Base-by-base conservation (phyloP, 345 rosid species). In the Linum usitatissimum region DNA sequence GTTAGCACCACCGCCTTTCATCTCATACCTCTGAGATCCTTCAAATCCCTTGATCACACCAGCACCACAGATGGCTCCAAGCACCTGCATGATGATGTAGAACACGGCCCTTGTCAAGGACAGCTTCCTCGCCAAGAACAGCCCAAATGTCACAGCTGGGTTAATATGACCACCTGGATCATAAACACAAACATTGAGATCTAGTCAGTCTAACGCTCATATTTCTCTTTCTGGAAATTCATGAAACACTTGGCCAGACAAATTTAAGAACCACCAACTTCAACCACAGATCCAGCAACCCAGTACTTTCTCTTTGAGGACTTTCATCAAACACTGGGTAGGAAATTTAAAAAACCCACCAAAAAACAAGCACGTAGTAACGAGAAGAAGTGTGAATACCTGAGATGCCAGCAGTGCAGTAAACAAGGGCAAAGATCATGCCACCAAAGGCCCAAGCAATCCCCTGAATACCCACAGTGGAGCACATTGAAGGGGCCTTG, bases 111-210 rank as follows among this genome's bases (percentile, higher is more conserved):
- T 45, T 45, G 51, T 45, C 51, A 45, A 45, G 51, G 51, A 45
- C 51, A 45, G 51, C 51, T 45, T 45, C 51, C 51, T 45, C 51
- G 51, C 51, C 51, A 45, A 45, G 51, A 45, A 45, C 51, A 45
- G 51, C 51, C 51, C 51, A 45, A 45, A 45, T 4, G 51, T 45
- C 51, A 45, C 51, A 0, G 51, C 51, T 45, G 51, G 51, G 51
- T 45, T 45, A 15, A 45, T 45, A 13, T 45, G 51, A 10, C 51
- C 51, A 45, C 51, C 51, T 45, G 51, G 15, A 15, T 7, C 17
- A n/a, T n/a, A 10, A 10, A 6, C 28, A 7, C 14, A 45, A 10
- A 6, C 38, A 7, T 15, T 4, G 13, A 45, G 51, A 45, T 45
- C 51, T 45, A 45, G 1, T 45, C 51, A 45, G 51, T 45, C 4